Base-by-base conservation (phyloP, 345 rosid genomes). In the Boechera stricta region DNA sequence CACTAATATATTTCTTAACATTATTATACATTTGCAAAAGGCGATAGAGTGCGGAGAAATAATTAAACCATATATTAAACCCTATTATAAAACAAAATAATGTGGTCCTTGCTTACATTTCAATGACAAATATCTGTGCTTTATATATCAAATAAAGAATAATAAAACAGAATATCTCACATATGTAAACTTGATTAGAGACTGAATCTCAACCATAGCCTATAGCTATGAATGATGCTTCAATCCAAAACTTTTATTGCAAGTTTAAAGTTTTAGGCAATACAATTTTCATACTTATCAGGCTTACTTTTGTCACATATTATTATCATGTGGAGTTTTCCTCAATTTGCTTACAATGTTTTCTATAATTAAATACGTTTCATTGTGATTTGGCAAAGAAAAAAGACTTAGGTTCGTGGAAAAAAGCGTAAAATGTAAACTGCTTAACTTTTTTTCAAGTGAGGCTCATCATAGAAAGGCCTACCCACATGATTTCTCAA, bases 401-500 rank as follows among this genome's bases (percentile, higher is more conserved):
- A 41, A 59, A 18, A 49, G 36, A 59, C 4, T 49, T 41, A 16
- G 39, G 68, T 51, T 75, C 6, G 38, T 39, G 63, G 52, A 59
- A 66, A 49, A 49, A 26, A 28, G 58, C 36, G 53, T 54, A 28
- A 45, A 16, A 63, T 77, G 66, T 70, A 55, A 62, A n/a, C 45
- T 70, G 52, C 76, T 65, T 42, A 69, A 63, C 71, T 55, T 44
- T 44, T 76, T 54, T 63, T 54, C 6, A 2, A 61, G 32, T 48
- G 73, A 47, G 68, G 11, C 56, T 65, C 58, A 44, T 65, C 58
- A 44, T 53, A 7, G 65, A 55, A 77, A 45, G 71, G 71, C 80
- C 75, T 70, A 77, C 75, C 66, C 76, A 77, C 76, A 77, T 77
- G 81, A 47, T 57, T 56, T 77, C 47, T 71, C 67, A 55, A 71